Conservation (phyloP, 78 protist genomes). For the Dictyostelium purpureum region DNA sequence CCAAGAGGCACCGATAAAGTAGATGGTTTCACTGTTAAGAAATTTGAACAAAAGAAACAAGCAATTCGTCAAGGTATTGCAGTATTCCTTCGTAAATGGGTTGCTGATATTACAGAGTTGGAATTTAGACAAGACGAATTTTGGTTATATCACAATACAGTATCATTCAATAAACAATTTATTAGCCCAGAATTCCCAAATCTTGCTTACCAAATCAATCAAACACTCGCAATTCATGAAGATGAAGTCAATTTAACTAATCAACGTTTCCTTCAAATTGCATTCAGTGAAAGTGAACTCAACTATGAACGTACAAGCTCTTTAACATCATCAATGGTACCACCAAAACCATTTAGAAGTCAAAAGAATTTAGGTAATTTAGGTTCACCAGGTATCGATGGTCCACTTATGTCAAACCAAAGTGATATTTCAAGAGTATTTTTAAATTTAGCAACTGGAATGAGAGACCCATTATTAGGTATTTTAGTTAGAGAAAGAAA, state of each 20-base stretch:
- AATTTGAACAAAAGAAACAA: conserved; percentile 45
- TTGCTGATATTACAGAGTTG: conserved; percentile 37
- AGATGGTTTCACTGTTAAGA: conserved; percentile 33
- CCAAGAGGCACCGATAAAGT: conserved; percentile 18
- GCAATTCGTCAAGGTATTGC: conserved; percentile 38
- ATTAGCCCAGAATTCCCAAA: conserved; percentile 7
- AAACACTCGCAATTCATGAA: conserved; percentile 2
- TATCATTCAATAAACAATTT: conserved; percentile 13
- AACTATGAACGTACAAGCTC: neutral
- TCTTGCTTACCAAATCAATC: neutral
- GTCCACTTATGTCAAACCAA: neutral
- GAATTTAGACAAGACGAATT: conserved; percentile 41
- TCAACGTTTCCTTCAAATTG: conserved; percentile 27
- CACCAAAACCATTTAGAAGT: conserved; percentile 24
- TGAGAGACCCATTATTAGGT: conserved; percentile 64
- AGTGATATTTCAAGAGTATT: conserved; percentile 20
- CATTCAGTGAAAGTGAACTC: conserved; percentile 16
- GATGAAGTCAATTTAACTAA: conserved; percentile 19
- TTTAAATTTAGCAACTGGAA: conserved; percentile 48
- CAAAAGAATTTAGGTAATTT: neutral
- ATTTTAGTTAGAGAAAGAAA: conserved; percentile 25
- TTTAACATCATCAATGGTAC: neutral
- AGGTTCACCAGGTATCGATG: neutral
- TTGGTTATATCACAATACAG: conserved; percentile 35
- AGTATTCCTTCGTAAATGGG: conserved; percentile 30